A percentile compares a stretch with the other conserved stretches of the same genome.
Conservation (phyloP, 345 rosid genomes). For the Brassica nigra region DNA sequence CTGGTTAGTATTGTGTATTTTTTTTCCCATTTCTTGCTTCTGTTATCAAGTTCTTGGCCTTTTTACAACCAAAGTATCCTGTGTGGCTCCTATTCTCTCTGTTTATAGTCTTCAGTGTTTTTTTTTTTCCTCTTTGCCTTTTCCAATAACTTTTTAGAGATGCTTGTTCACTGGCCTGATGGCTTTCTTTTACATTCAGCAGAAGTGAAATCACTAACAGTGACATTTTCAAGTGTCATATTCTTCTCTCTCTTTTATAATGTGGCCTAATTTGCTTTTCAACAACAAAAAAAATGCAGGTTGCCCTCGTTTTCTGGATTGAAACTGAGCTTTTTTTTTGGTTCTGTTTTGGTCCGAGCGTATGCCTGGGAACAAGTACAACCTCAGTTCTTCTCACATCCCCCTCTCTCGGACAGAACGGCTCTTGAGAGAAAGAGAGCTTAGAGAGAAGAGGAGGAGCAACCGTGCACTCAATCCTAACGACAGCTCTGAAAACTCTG, state of each 20-base stretch:
- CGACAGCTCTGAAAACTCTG: conserved; percentile 57
- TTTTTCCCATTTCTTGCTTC: not conserved
- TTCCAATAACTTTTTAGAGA: conserved; percentile 10
- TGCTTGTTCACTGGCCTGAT: conserved; percentile 35
- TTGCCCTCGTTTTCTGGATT: not conserved
- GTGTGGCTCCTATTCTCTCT: conserved; percentile 57
- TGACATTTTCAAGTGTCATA: not conserved
- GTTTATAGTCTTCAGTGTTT: conserved; percentile 40
- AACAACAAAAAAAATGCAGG: conserved; percentile 63
- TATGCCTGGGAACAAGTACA: conserved; percentile 95
- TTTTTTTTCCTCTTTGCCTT: conserved; percentile 22
- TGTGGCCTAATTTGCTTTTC: conserved; percentile 36
- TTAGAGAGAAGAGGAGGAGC: conserved; percentile 67
- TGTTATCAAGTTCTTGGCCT: conserved; percentile 16
- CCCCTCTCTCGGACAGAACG: conserved; percentile 66
- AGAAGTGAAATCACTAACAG: conserved; percentile 26
- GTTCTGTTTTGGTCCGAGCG: conserved; percentile 52
- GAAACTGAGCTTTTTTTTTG: conserved; percentile 33
- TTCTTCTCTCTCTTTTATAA: conserved; percentile 11
- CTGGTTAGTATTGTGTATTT: conserved; percentile 34
- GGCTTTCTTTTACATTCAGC: conserved; percentile 34
- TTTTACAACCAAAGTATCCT: conserved; percentile 40
- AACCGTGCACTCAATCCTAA: conserved; percentile 50
- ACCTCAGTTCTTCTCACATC: conserved; percentile 56
- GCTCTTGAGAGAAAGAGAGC: conserved; percentile 77